These are phyloP conservation scores for Lepidopterella palustris DNA, from an alignment of 495 filamentous ascomycete genomes.

Conservation along the genomic window DNA sequence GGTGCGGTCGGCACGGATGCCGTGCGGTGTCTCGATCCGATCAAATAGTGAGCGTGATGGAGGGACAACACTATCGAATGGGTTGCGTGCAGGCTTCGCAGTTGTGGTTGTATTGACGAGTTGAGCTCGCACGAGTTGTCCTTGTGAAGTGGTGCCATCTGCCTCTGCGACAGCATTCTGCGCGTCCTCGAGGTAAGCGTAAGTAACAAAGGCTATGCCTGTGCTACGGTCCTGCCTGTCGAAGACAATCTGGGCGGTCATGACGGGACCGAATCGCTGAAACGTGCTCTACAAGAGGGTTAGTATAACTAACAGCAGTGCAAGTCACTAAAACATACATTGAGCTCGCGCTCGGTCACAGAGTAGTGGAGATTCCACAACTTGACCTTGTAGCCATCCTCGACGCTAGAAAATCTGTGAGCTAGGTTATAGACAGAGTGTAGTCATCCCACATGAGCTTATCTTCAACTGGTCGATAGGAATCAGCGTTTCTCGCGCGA, in stretches of 20 bases:
- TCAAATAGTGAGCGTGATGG: slow-evolving; percentile 64
- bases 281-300: slow-evolving; percentile 66
- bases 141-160: slow-evolving; percentile 84
- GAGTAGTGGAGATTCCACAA: not conserved
- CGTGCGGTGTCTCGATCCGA: slow-evolving; percentile 49
- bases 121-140: slow-evolving; percentile 78
- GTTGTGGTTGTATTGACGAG: no score
- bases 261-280: slow-evolving; percentile 64
- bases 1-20: slow-evolving; percentile 25
- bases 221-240: slow-evolving; percentile 88
- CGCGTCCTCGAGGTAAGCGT: slow-evolving; percentile 62
- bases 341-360: not conserved
- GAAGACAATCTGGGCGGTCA: slow-evolving; percentile 66
- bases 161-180: slow-evolving; percentile 69
- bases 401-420: no score
- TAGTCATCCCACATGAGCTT: no score
- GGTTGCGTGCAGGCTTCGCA: slow-evolving; percentile 39
- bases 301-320: not conserved
- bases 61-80: slow-evolving; percentile 52
- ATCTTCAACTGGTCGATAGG: not conserved
- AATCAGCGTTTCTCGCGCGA: not conserved
- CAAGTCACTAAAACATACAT: no score
- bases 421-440: no score
- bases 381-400: no score
- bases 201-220: slow-evolving; percentile 80